Conservation (phyloP, 176 grass and related monocot species). For the Juncus effusus region DNA sequence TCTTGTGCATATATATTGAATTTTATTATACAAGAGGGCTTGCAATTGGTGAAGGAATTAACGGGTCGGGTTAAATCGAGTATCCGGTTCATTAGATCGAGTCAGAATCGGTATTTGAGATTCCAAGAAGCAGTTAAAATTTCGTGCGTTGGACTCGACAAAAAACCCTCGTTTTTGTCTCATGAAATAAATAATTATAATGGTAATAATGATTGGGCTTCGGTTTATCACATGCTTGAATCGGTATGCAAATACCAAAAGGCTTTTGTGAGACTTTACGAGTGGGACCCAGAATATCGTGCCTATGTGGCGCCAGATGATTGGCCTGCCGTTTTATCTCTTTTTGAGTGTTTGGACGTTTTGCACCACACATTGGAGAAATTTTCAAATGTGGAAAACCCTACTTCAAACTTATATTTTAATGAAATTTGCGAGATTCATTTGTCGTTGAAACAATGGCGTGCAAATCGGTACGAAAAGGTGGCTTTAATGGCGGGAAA, state of each 20-base stretch:
- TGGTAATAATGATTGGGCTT: conserved; percentile 50
- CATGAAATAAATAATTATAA: conserved; percentile 25
- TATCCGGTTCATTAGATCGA: conserved; percentile 76
- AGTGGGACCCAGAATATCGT: conserved; percentile 58
- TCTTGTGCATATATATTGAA: conserved; percentile 75
- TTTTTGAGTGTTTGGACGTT: conserved; percentile 76
- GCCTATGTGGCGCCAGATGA: conserved; percentile 61
- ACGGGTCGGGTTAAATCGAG: conserved; percentile 51
- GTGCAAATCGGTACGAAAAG: conserved; percentile 54
- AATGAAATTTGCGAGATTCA: conserved; percentile 97
- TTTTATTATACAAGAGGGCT: conserved; percentile 74
- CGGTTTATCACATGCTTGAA: conserved; percentile 79
- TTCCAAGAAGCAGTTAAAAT: conserved; percentile 71
- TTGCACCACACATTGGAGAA: conserved; percentile 87
- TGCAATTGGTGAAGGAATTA: conserved; percentile 55
- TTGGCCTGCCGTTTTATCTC: conserved; percentile 69
- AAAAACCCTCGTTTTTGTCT: conserved; percentile 66
- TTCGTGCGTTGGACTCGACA: conserved; percentile 34
- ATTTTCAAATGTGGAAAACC: conserved; percentile 55
- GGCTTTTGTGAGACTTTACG: conserved; percentile 57
- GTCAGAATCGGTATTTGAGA: conserved; percentile 48
- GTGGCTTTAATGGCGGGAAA: conserved; percentile 62
- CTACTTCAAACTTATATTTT: conserved; percentile 88
- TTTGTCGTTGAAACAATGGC: conserved; percentile 84
- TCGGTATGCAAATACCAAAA: conserved; percentile 82